Percentiles rank a stretch among this genome's conserved stretches.
Conservation (phyloP, 2,329 filamentous ascomycete species). For the Fusarium coicis region DNA sequence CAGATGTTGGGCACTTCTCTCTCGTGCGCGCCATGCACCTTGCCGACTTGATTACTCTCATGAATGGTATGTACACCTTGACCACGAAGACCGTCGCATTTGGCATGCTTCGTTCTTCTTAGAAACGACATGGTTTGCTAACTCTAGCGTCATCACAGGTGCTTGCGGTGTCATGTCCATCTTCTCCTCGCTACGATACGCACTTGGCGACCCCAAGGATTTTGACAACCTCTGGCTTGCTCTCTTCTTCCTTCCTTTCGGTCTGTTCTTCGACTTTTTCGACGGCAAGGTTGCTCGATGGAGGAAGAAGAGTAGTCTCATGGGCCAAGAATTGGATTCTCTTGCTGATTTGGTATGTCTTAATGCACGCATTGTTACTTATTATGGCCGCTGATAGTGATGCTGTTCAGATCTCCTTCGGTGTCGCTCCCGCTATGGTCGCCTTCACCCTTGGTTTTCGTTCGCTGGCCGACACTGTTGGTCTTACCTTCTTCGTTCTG, state of each 20-base stretch:
- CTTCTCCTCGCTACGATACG: conserved; percentile 94
- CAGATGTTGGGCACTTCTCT: conserved; percentile 79
- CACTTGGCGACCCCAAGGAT: conserved; percentile 75
- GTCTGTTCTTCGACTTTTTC: conserved; percentile 97
- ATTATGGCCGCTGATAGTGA: conserved; percentile 14
- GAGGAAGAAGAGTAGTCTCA: conserved; percentile 95
- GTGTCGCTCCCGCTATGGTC: conserved; percentile 85
- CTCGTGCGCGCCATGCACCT: conserved; percentile 77
- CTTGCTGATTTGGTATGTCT: conserved; percentile 86
- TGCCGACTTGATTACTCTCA: conserved; percentile 84
- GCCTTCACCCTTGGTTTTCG: conserved; percentile 92
- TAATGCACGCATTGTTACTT: background rate
- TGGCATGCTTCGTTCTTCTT: background rate
- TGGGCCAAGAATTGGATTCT: conserved; percentile 98
- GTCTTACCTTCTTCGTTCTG: conserved; percentile 88
- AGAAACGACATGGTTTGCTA: background rate
- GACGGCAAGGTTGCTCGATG: conserved; percentile 96
- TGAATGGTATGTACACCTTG: conserved; percentile 69
- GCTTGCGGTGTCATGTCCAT: conserved; percentile 95
- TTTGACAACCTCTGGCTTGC: conserved; percentile 81
- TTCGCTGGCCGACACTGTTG: conserved; percentile 82
- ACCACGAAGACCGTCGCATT: background rate
- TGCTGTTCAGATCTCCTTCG: conserved; percentile 84
- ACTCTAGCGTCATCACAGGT: conserved; percentile 54
- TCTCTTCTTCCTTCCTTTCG: conserved; percentile 88